These are phyloP conservation scores for Termitomyces titanicus DNA, from an alignment of 768 basidiomycete genomes.

Conservation along the genomic window DNA sequence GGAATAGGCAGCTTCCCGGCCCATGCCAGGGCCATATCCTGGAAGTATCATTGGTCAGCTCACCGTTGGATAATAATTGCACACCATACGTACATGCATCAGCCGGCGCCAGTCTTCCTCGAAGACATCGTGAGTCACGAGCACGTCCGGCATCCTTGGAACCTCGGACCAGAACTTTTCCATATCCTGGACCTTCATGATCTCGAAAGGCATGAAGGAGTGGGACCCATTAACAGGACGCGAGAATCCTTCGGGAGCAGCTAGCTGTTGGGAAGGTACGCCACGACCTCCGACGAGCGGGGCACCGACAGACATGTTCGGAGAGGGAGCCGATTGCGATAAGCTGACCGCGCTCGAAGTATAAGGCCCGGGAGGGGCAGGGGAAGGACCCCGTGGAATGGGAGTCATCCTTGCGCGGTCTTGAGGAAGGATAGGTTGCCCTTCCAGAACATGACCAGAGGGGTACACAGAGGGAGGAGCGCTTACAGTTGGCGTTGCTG, in stretches of 20 bases:
- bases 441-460: constrained; percentile 53
- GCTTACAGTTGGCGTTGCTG: constrained; percentile 39
- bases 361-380: constrained; percentile 15
- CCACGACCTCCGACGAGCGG: constrained; percentile 26
- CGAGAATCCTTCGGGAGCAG: constrained; percentile 69
- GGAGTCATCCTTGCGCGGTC: constrained; percentile 47
- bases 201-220: constrained; percentile 65
- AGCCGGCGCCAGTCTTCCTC: constrained; percentile 78
- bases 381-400: constrained; percentile 36
- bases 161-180: constrained; percentile 64
- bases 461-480: constrained; percentile 43
- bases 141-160: constrained; percentile 69
- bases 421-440: constrained; percentile 36
- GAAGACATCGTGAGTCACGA: constrained; percentile 74
- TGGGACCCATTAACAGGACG: constrained; percentile 67
- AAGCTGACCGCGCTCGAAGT: constrained; percentile 15
- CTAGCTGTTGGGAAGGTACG: constrained; percentile 36
- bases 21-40: constrained; percentile 80
- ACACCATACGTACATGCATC: constrained; percentile 53
- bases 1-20: constrained; percentile 69
- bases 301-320: constrained; percentile 25
- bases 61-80: neutral
- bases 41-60: neutral
- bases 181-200: constrained; percentile 74
- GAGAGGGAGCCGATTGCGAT: constrained; percentile 26